Base-by-base conservation (phyloP, 768 basidiomycete species). In the Favolaschia claudopus region DNA sequence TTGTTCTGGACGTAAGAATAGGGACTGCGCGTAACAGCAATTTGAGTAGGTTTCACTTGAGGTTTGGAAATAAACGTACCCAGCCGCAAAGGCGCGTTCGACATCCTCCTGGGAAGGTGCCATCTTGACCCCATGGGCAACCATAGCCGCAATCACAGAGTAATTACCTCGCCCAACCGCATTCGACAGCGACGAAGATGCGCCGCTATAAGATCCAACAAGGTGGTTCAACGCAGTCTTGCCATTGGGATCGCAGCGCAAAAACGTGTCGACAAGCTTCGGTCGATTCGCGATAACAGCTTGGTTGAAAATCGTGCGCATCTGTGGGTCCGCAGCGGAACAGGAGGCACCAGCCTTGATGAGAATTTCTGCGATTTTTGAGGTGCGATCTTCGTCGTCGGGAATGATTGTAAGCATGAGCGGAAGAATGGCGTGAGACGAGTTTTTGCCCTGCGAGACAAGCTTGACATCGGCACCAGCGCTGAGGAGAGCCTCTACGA, bases 381-480 rank as follows among this genome's bases (percentile, higher is more conserved):
- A 75, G 0, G 76, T 76, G 28, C 70, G 72, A 36, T 79, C 77
- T 50, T 83, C 78, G 49, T 82, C 77, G 0, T 76, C 70, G 29
- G 75, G 69, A 10, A 81, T 64, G 49, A 79, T 70, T 19, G 77
- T 78, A 31, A 82, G 62, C 9, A 74, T 69, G 10, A 82, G 70
- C 6, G 80, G 80, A 52, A 79, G 56, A 13, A 72, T 62, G 5
- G 59, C 62, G 7, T 66, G 50, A 19, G 62, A 34, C 44, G 67
- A 65, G 37, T 49, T 55, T n/a, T 69, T 73, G 19, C 64, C 60
- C 37, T 76, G 73, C 1, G 74, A 71, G 0, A 77, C 66, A 13
- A 72, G 44, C 27, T 77, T 78, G 19, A 73, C 72, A 62, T 86
- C 80, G 0, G 85, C 83, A 2, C 83, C 85, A 1, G 74, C 78